Conservation (phyloP, 345 rosid species). For the Nasturtium officinale region DNA sequence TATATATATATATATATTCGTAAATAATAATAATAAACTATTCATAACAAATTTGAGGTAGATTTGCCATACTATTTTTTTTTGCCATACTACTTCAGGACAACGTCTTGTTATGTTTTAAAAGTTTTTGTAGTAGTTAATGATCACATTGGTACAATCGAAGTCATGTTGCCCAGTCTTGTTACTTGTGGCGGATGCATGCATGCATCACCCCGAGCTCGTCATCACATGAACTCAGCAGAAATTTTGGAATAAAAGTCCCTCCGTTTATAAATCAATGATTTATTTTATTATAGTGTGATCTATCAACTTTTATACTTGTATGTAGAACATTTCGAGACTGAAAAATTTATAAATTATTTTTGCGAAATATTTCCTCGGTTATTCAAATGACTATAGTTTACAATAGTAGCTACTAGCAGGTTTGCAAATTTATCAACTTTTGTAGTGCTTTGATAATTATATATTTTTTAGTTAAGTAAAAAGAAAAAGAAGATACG, state of each 20-base stretch:
- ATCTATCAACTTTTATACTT: neutral
- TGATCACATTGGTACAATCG: neutral
- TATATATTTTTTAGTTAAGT: no score
- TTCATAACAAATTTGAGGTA: neutral
- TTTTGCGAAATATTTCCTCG: neutral
- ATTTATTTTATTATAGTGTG: neutral
- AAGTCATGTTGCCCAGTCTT: neutral
- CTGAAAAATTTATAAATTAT: neutral
- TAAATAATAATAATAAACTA: neutral
- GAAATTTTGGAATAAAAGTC: conserved; percentile 11
- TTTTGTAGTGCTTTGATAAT: no score
- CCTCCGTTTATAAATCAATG: neutral
- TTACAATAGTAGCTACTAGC: no score
- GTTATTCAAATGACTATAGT: neutral
- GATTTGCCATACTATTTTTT: neutral
- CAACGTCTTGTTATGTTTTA: neutral
- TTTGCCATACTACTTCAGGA: neutral
- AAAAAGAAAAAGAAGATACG: no score
- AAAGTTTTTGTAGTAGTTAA: neutral
- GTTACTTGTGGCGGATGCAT: conserved; percentile 10
- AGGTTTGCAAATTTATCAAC: neutral
- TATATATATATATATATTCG: neutral
- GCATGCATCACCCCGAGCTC: conserved; percentile 1
- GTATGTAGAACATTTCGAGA: neutral
- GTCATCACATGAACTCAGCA: neutral